Evolutionary conservation across 805 yeast genomes (phyloP), one percentile per base, ranked within the genome.

Genomic region (Sugiyamaella marilandica): DNA sequence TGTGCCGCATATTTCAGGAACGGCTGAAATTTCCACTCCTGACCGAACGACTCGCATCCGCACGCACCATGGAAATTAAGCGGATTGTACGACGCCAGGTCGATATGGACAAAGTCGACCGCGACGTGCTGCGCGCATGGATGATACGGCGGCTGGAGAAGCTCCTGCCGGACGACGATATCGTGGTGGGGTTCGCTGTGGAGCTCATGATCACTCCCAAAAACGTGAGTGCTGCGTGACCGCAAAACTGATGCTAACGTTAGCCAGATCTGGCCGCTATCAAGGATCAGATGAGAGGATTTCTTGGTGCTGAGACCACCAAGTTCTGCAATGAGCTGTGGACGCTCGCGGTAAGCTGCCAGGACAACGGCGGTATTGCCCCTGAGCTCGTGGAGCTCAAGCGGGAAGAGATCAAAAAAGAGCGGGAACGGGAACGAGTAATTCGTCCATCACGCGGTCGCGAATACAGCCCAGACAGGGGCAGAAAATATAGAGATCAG

Each of bases 161-260:
- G 44, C 62, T 69, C 10, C 61, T 78, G 10, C 80, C 80, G 0
- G 81, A 76, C 45, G 84, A 80, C 57, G 84, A 79, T 21, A 73
- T 79, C 2, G 69, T 75, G 5, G 65, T 70, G 2, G 81, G 75
- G 37, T 78, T 76, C 51, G 62, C 75, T 2, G 63, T 65, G 47
- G 81, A 80, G 59, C 62, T 79, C 44, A 60, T 80, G 21, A 52
- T 59, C 2, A 65, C 64, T 8, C 46, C 41, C 13, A 32, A 67
- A 14, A 19, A 34, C 19, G 41, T 34, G 24, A 10, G 39, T n/a
- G 24, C 5, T 5, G 43, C 21, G 5, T 18, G 21, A 18, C 13
- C 5, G 4, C 18, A 10, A 29, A n/a, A 5, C 18, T 10, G 5
- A 19, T 47, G 11, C 43, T 37, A 39, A 39, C 45, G 8, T 54